Evolutionary conservation across 305 asterid genomes (phyloP).

Genomic region (Fraxinus ornus): DNA sequence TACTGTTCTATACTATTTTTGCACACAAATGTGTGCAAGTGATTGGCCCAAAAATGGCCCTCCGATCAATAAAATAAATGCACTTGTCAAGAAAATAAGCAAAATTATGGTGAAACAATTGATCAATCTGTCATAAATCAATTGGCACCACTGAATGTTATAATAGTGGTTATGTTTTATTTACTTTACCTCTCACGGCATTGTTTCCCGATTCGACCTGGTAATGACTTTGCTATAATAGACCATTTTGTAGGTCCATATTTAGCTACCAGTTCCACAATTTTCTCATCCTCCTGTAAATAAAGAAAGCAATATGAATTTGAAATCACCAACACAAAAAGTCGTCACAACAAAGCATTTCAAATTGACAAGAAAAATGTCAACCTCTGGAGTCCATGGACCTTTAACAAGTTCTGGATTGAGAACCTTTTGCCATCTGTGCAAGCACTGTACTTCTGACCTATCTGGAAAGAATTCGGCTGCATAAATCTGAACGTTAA

Average conservation of each 20-base stretch:
- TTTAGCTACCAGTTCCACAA: slow-evolving; percentile 65
- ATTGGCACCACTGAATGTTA: slow-evolving; percentile 5
- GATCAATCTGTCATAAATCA: slow-evolving; percentile 9
- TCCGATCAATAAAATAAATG: background rate
- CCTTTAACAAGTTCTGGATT: slow-evolving; percentile 99
- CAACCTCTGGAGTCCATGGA: slow-evolving; percentile 95
- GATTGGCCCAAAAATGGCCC: background rate
- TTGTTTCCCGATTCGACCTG: slow-evolving; percentile 99
- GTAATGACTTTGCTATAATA: slow-evolving; percentile 81
- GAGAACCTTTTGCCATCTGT: slow-evolving; percentile 98
- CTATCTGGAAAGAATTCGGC: slow-evolving; percentile 96
- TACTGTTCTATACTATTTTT: background rate
- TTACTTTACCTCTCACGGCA: slow-evolving; percentile 91
- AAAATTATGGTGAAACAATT: background rate
- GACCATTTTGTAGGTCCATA: slow-evolving; percentile 99
- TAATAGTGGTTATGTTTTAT: slow-evolving; percentile 1
- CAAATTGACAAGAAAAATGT: slow-evolving; percentile 11
- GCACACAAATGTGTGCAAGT: background rate
- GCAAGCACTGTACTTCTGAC: slow-evolving; percentile 99
- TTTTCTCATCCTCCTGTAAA: slow-evolving; percentile 86
- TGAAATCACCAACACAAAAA: slow-evolving; percentile 18
- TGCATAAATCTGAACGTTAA: slow-evolving; percentile 40
- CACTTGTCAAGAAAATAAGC: background rate
- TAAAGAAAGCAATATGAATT: slow-evolving; percentile 22
- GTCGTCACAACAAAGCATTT: slow-evolving; percentile 20